phyloP scores from a whole-genome alignment of 768 basidiomycete genomes.

The Tylopilus intermedius region DNA sequence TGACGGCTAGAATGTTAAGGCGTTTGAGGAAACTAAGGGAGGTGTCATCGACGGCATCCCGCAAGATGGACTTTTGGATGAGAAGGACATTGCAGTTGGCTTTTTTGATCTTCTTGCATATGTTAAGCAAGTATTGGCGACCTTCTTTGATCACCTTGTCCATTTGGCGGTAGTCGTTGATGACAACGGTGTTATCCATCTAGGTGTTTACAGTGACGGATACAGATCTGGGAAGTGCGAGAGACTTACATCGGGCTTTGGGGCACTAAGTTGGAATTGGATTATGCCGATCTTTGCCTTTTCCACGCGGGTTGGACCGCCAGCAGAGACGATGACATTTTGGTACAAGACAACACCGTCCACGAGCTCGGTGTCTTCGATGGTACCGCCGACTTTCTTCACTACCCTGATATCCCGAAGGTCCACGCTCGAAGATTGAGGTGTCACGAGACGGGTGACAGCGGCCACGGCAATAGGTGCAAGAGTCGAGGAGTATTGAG shows the following conservation, averaged over 20 bases:
- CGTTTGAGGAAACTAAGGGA: slow-evolving; percentile 97
- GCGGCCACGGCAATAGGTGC: slow-evolving; percentile 99
- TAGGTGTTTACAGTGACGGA: slow-evolving; percentile 28
- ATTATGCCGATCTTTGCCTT: slow-evolving; percentile 98
- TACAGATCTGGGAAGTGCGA: not conserved
- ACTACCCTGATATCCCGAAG: slow-evolving; percentile 93
- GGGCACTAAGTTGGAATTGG: slow-evolving; percentile 96
- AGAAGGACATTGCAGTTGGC: slow-evolving; percentile 98
- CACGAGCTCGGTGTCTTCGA: slow-evolving; percentile 95
- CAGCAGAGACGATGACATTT: slow-evolving; percentile 83
- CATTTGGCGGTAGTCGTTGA: slow-evolving; percentile 99
- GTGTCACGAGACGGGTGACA: slow-evolving; percentile 84
- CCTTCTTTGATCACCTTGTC: slow-evolving; percentile 99
- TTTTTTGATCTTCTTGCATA: slow-evolving; percentile 99
- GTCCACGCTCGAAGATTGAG: slow-evolving; percentile 91
- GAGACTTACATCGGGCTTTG: slow-evolving; percentile 87
- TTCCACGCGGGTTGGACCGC: slow-evolving; percentile 92
- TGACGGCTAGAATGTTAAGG: slow-evolving; percentile 92
- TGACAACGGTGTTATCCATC: slow-evolving; percentile 99
- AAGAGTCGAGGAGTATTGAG: slow-evolving; percentile 95
- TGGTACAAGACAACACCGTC: slow-evolving; percentile 98
- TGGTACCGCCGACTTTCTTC: slow-evolving; percentile 98
- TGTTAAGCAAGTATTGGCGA: slow-evolving; percentile 92
- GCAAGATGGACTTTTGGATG: slow-evolving; percentile 98
- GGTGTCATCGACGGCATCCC: slow-evolving; percentile 97